These are phyloP conservation scores for Tricholoma sp. DNA, from an alignment of 768 basidiomycete species.

Conservation along the genomic window DNA sequence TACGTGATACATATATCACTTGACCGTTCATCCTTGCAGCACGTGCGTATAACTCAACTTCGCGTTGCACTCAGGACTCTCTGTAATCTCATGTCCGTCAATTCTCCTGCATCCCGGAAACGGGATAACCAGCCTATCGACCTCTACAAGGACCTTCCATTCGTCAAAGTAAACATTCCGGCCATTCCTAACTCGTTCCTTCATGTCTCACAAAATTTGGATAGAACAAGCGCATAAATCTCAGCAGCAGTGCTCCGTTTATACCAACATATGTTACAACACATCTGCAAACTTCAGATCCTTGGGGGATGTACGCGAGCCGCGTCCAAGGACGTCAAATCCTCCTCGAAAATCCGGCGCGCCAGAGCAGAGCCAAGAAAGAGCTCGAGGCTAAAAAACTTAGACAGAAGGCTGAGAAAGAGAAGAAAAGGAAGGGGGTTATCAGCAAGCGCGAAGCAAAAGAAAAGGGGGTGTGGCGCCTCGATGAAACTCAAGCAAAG, in stretches of 20 bases:
- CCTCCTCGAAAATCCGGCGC: conserved; percentile 63
- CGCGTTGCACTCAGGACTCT: too few species aligned
- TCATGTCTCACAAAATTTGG: background rate
- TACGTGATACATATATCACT: too few species aligned
- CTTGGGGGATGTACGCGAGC: conserved; percentile 51
- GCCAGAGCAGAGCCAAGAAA: conserved; percentile 50
- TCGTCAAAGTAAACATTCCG: conserved; percentile 11
- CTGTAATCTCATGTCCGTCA: too few species aligned
- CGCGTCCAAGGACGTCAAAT: conserved; percentile 68
- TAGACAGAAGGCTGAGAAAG: conserved; percentile 37
- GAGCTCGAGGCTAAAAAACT: conserved; percentile 44
- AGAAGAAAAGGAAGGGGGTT: conserved; percentile 38
- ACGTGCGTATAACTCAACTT: too few species aligned
- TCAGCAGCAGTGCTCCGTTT: conserved; percentile 44
- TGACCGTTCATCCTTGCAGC: too few species aligned
- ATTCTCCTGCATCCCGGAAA: too few species aligned
- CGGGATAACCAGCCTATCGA: conserved; percentile 11
- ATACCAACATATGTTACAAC: conserved; percentile 59
- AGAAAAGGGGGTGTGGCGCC: conserved; percentile 59
- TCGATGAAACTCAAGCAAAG: conserved; percentile 57
- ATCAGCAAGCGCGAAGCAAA: conserved; percentile 50
- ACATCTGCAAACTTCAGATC: conserved; percentile 50
- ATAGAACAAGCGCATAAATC: conserved; percentile 29
- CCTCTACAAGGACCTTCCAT: conserved; percentile 18
- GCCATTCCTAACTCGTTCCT: background rate